Percentiles rank a stretch among this genome's conserved stretches.
Conservation (phyloP, 805 yeast species). For the Schwanniomyces polymorphus region DNA sequence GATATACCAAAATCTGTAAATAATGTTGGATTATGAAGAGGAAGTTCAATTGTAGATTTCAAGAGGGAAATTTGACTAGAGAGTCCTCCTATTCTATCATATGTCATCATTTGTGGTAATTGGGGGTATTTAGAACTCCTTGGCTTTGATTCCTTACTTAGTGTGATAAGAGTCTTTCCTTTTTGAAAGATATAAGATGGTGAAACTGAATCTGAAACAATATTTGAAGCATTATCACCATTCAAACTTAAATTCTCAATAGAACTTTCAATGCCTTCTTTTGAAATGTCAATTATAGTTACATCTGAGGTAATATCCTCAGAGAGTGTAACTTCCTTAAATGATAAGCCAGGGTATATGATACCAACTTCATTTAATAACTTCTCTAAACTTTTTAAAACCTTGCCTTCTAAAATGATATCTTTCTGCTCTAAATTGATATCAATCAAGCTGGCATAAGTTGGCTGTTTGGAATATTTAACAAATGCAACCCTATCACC, state of each 20-base stretch:
- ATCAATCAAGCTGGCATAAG: slow-evolving; percentile 21
- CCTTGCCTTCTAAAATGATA: slow-evolving; percentile 6
- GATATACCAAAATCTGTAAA: slow-evolving; percentile 83
- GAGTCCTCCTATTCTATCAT: slow-evolving; percentile 76
- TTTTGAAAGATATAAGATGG: slow-evolving; percentile 49
- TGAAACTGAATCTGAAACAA: slow-evolving; percentile 24
- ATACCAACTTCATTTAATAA: slow-evolving; percentile 56
- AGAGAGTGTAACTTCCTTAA: slow-evolving; percentile 18
- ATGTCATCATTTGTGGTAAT: slow-evolving; percentile 45
- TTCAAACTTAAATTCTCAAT: slow-evolving; percentile 35
- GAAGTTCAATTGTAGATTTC: slow-evolving; percentile 71
- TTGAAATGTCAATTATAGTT: slow-evolving; percentile 26
- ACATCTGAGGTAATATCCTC: slow-evolving; percentile 21
- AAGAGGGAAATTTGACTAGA: slow-evolving; percentile 58
- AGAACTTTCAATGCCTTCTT: slow-evolving; percentile 32
- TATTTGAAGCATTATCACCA: slow-evolving; percentile 9
- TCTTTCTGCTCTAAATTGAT: slow-evolving; percentile 5
- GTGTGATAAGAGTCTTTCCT: slow-evolving; percentile 11
- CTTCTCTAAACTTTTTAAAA: slow-evolving; percentile 33
- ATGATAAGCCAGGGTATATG: slow-evolving; percentile 54
- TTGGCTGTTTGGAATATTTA: slow-evolving; percentile 51
- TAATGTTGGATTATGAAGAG: slow-evolving; percentile 72
- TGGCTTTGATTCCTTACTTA: slow-evolving; percentile 1
- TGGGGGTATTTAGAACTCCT: slow-evolving; percentile 39
- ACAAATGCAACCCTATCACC: slow-evolving; percentile 49